Conservation (phyloP, 148 eudicot species). For the Linanthus parryae region DNA sequence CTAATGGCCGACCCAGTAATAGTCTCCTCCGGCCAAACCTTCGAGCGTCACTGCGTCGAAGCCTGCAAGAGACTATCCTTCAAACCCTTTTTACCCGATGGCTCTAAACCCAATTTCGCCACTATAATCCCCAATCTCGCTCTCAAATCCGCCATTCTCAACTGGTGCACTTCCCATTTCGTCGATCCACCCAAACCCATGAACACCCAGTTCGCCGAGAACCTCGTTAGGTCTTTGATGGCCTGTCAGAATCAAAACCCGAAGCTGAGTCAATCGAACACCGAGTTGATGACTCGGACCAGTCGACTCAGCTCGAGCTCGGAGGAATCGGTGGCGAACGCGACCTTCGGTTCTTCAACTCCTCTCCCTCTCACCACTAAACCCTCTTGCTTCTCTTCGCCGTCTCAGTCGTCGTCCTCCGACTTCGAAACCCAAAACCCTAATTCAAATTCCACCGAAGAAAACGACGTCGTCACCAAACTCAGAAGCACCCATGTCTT, state of each 20-base stretch:
- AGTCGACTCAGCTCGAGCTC: slow-evolving; percentile 29
- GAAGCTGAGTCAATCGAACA: slow-evolving; percentile 1
- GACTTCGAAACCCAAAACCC: slow-evolving; percentile 22
- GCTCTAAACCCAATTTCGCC: slow-evolving; percentile 54
- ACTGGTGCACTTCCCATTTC: slow-evolving; percentile 31
- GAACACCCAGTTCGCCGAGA: slow-evolving; percentile 31
- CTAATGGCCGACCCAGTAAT: slow-evolving; percentile 91
- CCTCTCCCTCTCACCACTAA: slow-evolving; percentile 53
- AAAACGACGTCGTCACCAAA: slow-evolving; percentile 34
- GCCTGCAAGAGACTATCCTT: slow-evolving; percentile 50
- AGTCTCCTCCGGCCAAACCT: slow-evolving; percentile 77
- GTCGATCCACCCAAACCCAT: slow-evolving; percentile 38
- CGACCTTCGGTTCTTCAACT: slow-evolving; percentile 24
- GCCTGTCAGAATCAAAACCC: neutral
- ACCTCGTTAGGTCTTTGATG: slow-evolving; percentile 28
- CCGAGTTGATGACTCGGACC: slow-evolving; percentile 29
- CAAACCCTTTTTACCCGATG: slow-evolving; percentile 45
- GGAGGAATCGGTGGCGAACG: slow-evolving; percentile 36
- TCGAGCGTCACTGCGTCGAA: slow-evolving; percentile 62
- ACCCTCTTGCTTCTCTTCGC: slow-evolving; percentile 56
- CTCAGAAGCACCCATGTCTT: slow-evolving; percentile 32
- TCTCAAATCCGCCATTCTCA: slow-evolving; percentile 51
- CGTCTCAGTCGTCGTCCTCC: slow-evolving; percentile 63
- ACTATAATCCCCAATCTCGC: slow-evolving; percentile 58
- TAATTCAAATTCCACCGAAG: slow-evolving; percentile 24